Percentiles rank a stretch among this genome's conserved stretches.
These are phyloP conservation scores for Lunularia cruciata DNA, from an alignment of 225 moss, liverwort and hornwort species.

Conservation along the genomic window DNA sequence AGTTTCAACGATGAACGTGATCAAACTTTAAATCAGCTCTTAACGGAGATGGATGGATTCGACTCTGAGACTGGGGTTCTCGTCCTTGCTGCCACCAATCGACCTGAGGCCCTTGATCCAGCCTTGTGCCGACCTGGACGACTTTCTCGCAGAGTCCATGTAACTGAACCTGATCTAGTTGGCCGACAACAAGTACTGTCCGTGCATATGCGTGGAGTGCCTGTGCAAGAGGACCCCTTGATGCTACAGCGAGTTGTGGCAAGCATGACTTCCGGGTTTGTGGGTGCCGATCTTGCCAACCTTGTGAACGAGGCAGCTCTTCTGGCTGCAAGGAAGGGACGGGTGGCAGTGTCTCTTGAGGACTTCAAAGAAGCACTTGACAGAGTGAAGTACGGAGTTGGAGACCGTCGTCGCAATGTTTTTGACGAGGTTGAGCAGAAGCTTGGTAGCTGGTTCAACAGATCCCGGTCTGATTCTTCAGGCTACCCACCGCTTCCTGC, in stretches of 20 bases:
- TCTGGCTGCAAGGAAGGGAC: constrained; percentile 78
- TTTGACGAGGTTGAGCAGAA: constrained; percentile 65
- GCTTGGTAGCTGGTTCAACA: constrained; percentile 67
- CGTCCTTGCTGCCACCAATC: constrained; percentile 89
- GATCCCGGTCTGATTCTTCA: constrained; percentile 32
- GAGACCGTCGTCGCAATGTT: constrained; percentile 53
- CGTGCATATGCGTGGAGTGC: constrained; percentile 86
- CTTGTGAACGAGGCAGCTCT: constrained; percentile 92
- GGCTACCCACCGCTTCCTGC: constrained; percentile 30
- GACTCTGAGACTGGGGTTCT: constrained; percentile 87
- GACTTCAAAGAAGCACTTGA: constrained; percentile 76
- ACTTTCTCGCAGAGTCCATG: constrained; percentile 83
- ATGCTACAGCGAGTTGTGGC: constrained; percentile 60
- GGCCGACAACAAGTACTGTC: constrained; percentile 88
- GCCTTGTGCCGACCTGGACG: constrained; percentile 89
- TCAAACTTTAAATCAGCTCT: constrained; percentile 90
- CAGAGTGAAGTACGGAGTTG: constrained; percentile 76
- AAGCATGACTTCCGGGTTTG: constrained; percentile 74
- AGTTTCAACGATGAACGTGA: constrained; percentile 96
- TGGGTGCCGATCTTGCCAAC: constrained; percentile 93
- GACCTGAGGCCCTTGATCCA: constrained; percentile 90
- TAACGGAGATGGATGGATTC: constrained; percentile 99
- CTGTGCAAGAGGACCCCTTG: constrained; percentile 65
- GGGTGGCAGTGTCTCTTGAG: constrained; percentile 54
- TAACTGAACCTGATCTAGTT: constrained; percentile 74